phyloP scores from a whole-genome alignment of 2,329 filamentous ascomycete species.

The Aschersonia sp. region DNA sequence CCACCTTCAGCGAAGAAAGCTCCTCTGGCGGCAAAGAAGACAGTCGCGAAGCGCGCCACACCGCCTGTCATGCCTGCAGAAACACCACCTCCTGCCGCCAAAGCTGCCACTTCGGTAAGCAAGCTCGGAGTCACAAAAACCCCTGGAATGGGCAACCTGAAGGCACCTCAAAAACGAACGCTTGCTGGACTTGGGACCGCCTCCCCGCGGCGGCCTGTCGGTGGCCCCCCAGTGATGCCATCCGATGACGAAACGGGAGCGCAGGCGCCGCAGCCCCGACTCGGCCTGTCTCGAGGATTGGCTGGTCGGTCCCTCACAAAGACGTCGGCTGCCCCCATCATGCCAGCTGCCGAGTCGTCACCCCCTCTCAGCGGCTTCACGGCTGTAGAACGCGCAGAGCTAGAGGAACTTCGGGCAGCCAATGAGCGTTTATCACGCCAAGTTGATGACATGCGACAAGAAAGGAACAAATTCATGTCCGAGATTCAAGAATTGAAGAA shows the following conservation, averaged over 20 bases:
- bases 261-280: constrained; percentile 39
- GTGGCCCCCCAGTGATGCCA: constrained; percentile 31
- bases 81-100: constrained; percentile 37
- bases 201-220: constrained; percentile 39
- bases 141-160: constrained; percentile 39
- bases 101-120: constrained; percentile 26
- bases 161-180: constrained; percentile 42
- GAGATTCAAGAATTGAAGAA: constrained; percentile 93
- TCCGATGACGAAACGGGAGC: constrained; percentile 43
- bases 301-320: constrained; percentile 77
- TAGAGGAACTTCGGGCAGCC: constrained; percentile 74
- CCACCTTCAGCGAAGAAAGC: constrained; percentile 30
- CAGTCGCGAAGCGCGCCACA: constrained; percentile 29
- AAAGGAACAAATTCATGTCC: constrained; percentile 67
- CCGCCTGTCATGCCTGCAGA: constrained; percentile 28
- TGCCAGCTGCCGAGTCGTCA: constrained; percentile 38
- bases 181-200: constrained; percentile 32
- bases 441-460: constrained; percentile 68
- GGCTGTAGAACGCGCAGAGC: constrained; percentile 75
- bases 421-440: constrained; percentile 66
- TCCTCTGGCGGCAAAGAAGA: constrained; percentile 25
- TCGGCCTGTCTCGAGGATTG: constrained; percentile 62
- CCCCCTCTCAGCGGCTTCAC: constrained; percentile 52
- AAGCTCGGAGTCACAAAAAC: constrained; percentile 43
- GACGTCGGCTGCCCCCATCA: constrained; percentile 39